Conservation (phyloP, 1,139 yeast species). For the Lodderomyces orthopsilosis region DNA sequence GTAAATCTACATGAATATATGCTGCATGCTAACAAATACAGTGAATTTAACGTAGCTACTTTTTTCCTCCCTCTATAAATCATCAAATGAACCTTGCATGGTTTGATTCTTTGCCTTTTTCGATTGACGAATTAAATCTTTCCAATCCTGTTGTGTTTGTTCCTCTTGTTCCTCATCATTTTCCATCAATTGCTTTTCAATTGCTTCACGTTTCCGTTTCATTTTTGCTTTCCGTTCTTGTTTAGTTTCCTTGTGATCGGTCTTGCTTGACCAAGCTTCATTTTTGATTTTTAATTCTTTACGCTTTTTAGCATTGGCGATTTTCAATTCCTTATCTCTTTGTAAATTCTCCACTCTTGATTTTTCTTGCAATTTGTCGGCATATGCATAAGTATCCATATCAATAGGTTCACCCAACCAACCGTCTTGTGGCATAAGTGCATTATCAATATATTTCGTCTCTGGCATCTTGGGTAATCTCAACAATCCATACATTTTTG, state of each 20-base stretch:
- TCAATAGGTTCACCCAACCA: constrained; percentile 65
- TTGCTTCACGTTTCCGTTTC: constrained; percentile 61
- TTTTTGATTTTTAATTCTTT: constrained; percentile 52
- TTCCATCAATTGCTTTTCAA: constrained; percentile 53
- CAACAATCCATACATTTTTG: constrained; percentile 73
- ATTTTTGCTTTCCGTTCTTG: constrained; percentile 62
- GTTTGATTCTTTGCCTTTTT: constrained; percentile 50
- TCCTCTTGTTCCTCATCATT: constrained; percentile 49
- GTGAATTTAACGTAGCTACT: background rate
- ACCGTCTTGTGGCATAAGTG: constrained; percentile 58
- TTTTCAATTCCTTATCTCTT: constrained; percentile 41
- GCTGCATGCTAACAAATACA: background rate
- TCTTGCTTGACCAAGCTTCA: constrained; percentile 78
- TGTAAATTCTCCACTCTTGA: constrained; percentile 58
- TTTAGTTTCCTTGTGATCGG: constrained; percentile 60
- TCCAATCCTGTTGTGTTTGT: constrained; percentile 77
- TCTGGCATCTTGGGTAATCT: constrained; percentile 97
- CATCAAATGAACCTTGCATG: constrained; percentile 68
- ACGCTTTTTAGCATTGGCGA: constrained; percentile 47
- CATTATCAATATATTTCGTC: constrained; percentile 49
- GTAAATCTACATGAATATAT: constrained; percentile 1
- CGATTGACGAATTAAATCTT: constrained; percentile 65
- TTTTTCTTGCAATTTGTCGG: constrained; percentile 62
- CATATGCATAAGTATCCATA: constrained; percentile 65
- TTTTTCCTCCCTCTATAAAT: constrained; percentile 37